A percentile compares a stretch with the other conserved stretches of the same genome.
Conservation (phyloP, 2,329 filamentous ascomycete species). For the Colletotrichum lupini region DNA sequence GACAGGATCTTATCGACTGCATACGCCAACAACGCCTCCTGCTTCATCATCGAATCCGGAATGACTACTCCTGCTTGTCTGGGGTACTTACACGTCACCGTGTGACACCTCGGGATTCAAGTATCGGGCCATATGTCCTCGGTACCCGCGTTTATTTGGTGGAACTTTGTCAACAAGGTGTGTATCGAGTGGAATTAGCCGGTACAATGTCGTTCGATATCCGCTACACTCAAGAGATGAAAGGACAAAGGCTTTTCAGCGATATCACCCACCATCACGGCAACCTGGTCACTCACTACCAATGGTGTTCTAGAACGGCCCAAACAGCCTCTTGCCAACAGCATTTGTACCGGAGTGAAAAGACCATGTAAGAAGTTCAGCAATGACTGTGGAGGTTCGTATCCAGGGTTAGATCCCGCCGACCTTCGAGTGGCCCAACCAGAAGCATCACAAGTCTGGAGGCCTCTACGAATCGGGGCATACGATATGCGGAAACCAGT, state of each 20-base stretch:
- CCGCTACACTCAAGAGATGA: background rate
- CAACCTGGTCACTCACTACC: background rate
- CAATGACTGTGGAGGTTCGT: background rate
- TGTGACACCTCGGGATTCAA: background rate
- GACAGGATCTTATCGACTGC: background rate
- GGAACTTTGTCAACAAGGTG: background rate
- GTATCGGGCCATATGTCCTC: background rate
- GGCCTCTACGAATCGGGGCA: background rate
- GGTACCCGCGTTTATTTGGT: background rate
- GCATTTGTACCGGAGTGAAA: background rate
- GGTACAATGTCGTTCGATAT: background rate
- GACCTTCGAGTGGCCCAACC: background rate
- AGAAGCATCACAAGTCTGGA: background rate
- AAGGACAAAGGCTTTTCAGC: background rate
- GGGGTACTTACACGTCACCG: background rate
- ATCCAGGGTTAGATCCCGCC: background rate
- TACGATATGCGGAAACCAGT: background rate
- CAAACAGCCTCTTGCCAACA: background rate
- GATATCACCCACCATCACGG: background rate
- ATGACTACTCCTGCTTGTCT: background rate
- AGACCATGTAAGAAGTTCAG: background rate
- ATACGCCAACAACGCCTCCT: background rate
- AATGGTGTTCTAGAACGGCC: background rate
- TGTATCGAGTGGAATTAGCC: background rate
- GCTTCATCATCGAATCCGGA: background rate